Evolutionary conservation across 192 early-diverging fungal species (phyloP), one percentile per base, ranked within the genome.

Genomic region (Entrophospora sp.): DNA sequence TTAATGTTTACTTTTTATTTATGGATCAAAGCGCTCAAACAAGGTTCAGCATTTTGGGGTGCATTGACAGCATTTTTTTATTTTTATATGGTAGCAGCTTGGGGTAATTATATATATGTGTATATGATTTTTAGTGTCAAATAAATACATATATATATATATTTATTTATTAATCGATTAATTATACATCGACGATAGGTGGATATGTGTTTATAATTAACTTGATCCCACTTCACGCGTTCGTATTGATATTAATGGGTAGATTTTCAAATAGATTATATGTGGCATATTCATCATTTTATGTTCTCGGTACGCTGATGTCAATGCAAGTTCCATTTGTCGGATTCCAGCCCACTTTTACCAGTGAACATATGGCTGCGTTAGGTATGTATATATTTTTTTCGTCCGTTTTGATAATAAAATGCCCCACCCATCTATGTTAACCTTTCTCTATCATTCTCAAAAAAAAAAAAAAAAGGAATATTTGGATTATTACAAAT

Each of bases 171-270:
- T 40, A 40, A 9, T 6, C 14, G 14, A 40, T 40, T 9, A 9
- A 40, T 40, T 9, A 40, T 40, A 40, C 14, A 40, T 40, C 14
- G 38, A 14, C 6, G 38, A 14, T 68, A 79, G 77, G 67, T 61
- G 97, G 97, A 46, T 99, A 99, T 71, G 96, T 96, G 45, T 99
- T 99, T 69, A 98, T 99, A 67, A 99, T 93, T 75, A 99, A 99
- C 75, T 69, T 99, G 70, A 88, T 99, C 34, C 97, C 97, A 30
- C 80, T 99, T 36, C 97, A 99, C 70, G 97, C 82, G 25, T 94
- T 97, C 80, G 91, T 84, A 4, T 73, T 99, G 61, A 78, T 97
- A 64, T 72, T 90, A 45, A 99, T 99, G 96, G 97, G 97, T 9
- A 84, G 97, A 30, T 99, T 85, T 77, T 93, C 92, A 25, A 86